phyloP scores from a whole-genome alignment of 305 asterid genomes.

The Salvia sclarea region DNA sequence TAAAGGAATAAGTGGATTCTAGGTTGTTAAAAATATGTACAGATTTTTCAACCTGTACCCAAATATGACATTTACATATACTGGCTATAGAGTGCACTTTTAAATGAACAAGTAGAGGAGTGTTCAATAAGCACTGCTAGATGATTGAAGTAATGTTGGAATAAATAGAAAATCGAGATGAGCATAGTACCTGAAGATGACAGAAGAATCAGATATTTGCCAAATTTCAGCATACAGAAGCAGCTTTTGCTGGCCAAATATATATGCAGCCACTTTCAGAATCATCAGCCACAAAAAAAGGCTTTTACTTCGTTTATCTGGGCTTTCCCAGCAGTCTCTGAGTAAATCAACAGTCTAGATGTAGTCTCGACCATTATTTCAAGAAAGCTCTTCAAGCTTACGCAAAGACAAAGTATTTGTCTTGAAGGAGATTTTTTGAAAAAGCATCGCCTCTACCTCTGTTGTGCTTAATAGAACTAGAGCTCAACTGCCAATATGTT shows the following conservation, averaged over 20 bases:
- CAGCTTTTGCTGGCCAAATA: constrained; percentile 30
- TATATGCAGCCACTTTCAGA: constrained; percentile 32
- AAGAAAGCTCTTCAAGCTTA: constrained; percentile 20
- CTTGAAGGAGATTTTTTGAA: constrained; percentile 18
- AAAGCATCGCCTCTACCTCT: constrained; percentile 31
- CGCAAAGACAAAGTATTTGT: constrained; percentile 14
- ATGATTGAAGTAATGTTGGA: neutral
- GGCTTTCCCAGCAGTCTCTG: constrained; percentile 29
- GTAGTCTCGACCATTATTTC: constrained; percentile 21
- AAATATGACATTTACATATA: neutral
- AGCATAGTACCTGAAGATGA: constrained; percentile 43
- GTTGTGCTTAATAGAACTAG: constrained; percentile 25
- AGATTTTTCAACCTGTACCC: neutral
- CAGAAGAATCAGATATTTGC: constrained; percentile 23
- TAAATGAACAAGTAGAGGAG: neutral
- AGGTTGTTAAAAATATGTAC: neutral
- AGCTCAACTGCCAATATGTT: constrained; percentile 29
- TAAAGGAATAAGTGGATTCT: neutral
- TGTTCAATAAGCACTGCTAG: neutral
- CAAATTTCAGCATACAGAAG: constrained; percentile 33
- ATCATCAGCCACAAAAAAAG: constrained; percentile 30
- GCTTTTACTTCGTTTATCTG: constrained; percentile 29
- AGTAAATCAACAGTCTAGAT: constrained; percentile 28
- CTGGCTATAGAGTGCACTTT: neutral
- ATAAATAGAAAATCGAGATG: neutral